phyloP scores from a whole-genome alignment of 2,329 filamentous ascomycete genomes.

The Penicillium rolfsii region DNA sequence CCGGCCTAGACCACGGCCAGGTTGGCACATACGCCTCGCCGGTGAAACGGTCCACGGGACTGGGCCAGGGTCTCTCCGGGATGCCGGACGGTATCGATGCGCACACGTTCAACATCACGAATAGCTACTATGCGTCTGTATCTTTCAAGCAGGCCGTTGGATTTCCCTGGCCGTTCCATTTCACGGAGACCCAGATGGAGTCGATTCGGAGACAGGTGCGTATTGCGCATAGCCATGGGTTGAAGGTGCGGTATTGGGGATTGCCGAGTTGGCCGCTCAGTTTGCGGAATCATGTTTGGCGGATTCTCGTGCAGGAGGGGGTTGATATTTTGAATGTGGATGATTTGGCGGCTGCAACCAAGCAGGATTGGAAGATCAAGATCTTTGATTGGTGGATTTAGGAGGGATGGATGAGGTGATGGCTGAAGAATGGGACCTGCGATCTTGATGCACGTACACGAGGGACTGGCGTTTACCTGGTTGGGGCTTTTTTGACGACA shows the following conservation, averaged over 20 bases:
- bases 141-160: slow-evolving; percentile 56
- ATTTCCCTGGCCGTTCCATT: slow-evolving; percentile 53
- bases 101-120: slow-evolving; percentile 52
- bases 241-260: slow-evolving; percentile 62
- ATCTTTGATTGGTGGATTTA: slow-evolving; percentile 41
- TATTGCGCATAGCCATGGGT: slow-evolving; percentile 54
- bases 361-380: slow-evolving; percentile 51
- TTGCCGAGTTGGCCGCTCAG: slow-evolving; percentile 59
- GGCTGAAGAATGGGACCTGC: not conserved
- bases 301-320: slow-evolving; percentile 56
- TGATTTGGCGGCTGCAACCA: slow-evolving; percentile 56
- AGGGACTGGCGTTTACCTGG: slow-evolving; percentile 6
- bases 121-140: slow-evolving; percentile 62
- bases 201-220: slow-evolving; percentile 56
- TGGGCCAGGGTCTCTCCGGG: slow-evolving; percentile 53
- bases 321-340: slow-evolving; percentile 63
- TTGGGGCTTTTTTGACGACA: not conserved
- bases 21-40: not conserved
- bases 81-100: slow-evolving; percentile 42
- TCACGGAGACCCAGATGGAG: slow-evolving; percentile 51
- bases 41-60: slow-evolving; percentile 16
- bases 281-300: slow-evolving; percentile 59
- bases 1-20: not conserved
- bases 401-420: not conserved
- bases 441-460: slow-evolving; percentile 4